phyloP scores from a whole-genome alignment of 177 flowering plant species.

The Vitis hybrid region DNA sequence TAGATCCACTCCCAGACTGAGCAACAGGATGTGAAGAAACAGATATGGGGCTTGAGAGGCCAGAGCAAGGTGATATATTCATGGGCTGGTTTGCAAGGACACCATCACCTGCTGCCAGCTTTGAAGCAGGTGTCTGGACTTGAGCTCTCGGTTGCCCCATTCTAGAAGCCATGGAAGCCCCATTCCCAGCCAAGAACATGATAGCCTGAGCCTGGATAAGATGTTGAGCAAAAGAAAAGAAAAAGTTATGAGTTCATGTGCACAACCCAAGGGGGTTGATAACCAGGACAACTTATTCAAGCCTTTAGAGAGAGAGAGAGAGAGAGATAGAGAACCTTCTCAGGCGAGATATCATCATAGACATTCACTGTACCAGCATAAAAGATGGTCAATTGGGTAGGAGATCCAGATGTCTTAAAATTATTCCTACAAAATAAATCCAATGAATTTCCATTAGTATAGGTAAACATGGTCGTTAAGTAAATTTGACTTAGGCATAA shows the following conservation, averaged over 20 bases:
- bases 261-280: too few relatives aligned
- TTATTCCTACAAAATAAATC: conserved; percentile 31
- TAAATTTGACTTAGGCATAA: not conserved
- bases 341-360: conserved; percentile 66
- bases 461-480: not conserved
- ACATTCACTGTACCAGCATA: conserved; percentile 81
- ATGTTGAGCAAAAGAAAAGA: not conserved
- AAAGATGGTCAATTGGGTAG: conserved; percentile 76
- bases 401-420: conserved; percentile 39
- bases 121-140: conserved; percentile 33
- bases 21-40: conserved; percentile 45
- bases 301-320: not conserved
- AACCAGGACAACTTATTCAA: not conserved
- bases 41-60: conserved; percentile 57
- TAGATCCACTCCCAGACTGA: conserved; percentile 55
- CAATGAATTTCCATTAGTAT: not conserved
- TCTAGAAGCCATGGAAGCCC: conserved; percentile 26
- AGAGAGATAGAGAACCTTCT: conserved; percentile 53
- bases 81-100: conserved; percentile 33
- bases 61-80: conserved; percentile 36
- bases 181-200: conserved; percentile 69
- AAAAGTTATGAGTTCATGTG: not conserved
- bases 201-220: conserved; percentile 66
- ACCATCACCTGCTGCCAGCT: conserved; percentile 30
- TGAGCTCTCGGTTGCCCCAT: conserved; percentile 26